Conservation (phyloP, 352 stramenopile species). For the Pythium vanterpoolii region DNA sequence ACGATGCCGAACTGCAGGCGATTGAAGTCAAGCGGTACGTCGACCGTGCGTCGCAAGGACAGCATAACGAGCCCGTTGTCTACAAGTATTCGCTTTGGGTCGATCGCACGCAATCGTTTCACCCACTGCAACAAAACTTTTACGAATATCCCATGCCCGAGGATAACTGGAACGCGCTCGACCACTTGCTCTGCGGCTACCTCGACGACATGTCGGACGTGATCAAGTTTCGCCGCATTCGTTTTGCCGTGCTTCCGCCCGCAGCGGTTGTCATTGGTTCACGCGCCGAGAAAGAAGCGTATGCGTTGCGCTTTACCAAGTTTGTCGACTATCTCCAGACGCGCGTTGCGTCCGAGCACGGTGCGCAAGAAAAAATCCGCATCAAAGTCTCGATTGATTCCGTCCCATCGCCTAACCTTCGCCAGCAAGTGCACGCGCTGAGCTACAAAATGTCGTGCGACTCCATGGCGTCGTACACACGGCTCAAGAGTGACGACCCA, state of each 20-base stretch:
- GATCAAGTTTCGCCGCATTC: slow-evolving; percentile 70
- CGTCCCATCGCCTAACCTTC: slow-evolving; percentile 12
- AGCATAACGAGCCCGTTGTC: slow-evolving; percentile 32
- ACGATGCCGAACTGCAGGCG: slow-evolving; percentile 64
- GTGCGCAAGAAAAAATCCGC: slow-evolving; percentile 41
- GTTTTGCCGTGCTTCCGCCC: slow-evolving; percentile 62
- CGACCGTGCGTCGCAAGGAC: slow-evolving; percentile 32
- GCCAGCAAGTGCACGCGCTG: slow-evolving; percentile 4
- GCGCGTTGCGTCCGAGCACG: slow-evolving; percentile 47
- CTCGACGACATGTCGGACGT: slow-evolving; percentile 68
- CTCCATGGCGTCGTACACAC: slow-evolving; percentile 25
- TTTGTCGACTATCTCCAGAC: slow-evolving; percentile 69
- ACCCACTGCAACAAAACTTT: slow-evolving; percentile 70
- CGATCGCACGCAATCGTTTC: slow-evolving; percentile 56
- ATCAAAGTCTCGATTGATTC: slow-evolving; percentile 39
- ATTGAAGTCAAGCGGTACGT: slow-evolving; percentile 81
- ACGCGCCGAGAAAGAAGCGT: slow-evolving; percentile 24
- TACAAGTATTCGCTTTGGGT: slow-evolving; percentile 80
- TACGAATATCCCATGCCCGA: slow-evolving; percentile 64
- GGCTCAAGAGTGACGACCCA: slow-evolving; percentile 39
- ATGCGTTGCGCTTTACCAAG: slow-evolving; percentile 52
- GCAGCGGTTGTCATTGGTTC: background rate
- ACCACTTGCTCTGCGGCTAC: slow-evolving; percentile 76
- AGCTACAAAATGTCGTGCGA: slow-evolving; percentile 51
- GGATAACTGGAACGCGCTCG: slow-evolving; percentile 76